These are phyloP conservation scores for Penicillium sclerotiorum DNA, from an alignment of 2,329 filamentous ascomycete species.

Conservation along the genomic window DNA sequence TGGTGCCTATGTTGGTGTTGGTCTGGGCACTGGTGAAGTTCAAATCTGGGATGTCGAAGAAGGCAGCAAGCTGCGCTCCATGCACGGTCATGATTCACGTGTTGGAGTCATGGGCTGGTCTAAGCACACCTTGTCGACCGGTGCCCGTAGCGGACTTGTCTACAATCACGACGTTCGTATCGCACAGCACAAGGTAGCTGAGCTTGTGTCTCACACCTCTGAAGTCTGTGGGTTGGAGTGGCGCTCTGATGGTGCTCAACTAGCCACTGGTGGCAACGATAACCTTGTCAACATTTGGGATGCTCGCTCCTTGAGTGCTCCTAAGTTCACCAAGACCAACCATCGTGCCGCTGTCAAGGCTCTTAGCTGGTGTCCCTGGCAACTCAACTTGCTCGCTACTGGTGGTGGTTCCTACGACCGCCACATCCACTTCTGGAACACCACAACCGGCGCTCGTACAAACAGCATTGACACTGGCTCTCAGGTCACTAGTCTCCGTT, in stretches of 20 bases:
- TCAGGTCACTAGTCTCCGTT: constrained; percentile 93
- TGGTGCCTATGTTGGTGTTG: constrained; percentile 93
- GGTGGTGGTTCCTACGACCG: constrained; percentile 95
- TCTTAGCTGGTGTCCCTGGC: constrained; percentile 98
- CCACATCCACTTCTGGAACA: constrained; percentile 99
- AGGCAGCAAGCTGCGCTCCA: constrained; percentile 91
- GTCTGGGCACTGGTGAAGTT: constrained; percentile 91
- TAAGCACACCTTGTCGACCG: constrained; percentile 95
- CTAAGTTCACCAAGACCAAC: constrained; percentile 99
- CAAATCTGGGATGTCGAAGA: constrained; percentile 99
- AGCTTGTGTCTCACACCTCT: constrained; percentile 94
- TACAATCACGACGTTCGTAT: constrained; percentile 99
- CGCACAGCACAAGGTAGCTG: constrained; percentile 95
- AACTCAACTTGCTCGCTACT: constrained; percentile 93
- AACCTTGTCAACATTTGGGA: constrained; percentile 99
- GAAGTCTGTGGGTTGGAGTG: constrained; percentile 98
- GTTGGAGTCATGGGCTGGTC: constrained; percentile 99
- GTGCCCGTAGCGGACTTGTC: constrained; percentile 89
- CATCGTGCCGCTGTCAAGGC: constrained; percentile 99
- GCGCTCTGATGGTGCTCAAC: constrained; percentile 93
- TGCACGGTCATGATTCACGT: constrained; percentile 95
- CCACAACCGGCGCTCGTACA: constrained; percentile 91
- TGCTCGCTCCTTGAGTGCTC: constrained; percentile 85
- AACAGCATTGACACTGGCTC: constrained; percentile 99
- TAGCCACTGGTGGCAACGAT: constrained; percentile 97